Evolutionary conservation across 2,329 filamentous ascomycete species (phyloP).

Genomic region (Stemphylium beticola): DNA sequence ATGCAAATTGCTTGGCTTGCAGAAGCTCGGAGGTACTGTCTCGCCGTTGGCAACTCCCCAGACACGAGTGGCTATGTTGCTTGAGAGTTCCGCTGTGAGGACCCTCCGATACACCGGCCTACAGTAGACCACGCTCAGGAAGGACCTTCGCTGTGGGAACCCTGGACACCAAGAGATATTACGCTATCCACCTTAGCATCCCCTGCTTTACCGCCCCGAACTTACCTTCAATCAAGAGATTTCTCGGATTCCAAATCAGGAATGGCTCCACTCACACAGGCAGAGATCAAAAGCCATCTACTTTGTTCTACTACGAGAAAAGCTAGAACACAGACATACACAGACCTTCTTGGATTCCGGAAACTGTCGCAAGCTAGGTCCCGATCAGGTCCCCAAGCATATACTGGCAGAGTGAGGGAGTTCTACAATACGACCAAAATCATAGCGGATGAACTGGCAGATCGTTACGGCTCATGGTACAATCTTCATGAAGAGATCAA

Average conservation of each 20-base stretch:
- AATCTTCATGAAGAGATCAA: not conserved
- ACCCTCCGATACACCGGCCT: not conserved
- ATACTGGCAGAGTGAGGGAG: not conserved
- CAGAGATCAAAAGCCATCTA: not conserved
- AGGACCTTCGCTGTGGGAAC: no score
- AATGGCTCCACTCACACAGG: not conserved
- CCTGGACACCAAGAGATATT: not conserved
- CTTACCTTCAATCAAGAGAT: not conserved
- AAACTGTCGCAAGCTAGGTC: not conserved
- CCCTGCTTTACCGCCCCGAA: no score
- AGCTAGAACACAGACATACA: not conserved
- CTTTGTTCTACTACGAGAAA: not conserved
- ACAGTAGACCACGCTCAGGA: no score
- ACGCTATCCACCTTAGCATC: not conserved
- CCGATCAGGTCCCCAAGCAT: not conserved
- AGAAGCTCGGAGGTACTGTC: not conserved
- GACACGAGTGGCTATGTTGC: not conserved
- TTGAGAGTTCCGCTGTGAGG: no score
- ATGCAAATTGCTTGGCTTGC: not conserved
- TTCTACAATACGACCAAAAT: not conserved
- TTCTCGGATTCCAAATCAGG: not conserved
- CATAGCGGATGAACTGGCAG: not conserved
- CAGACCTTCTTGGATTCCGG: not conserved
- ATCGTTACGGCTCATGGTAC: not conserved
- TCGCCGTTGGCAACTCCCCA: not conserved